Base-by-base conservation (phyloP, 1,284 basidiomycete species). In the Trichosporon sp. region DNA sequence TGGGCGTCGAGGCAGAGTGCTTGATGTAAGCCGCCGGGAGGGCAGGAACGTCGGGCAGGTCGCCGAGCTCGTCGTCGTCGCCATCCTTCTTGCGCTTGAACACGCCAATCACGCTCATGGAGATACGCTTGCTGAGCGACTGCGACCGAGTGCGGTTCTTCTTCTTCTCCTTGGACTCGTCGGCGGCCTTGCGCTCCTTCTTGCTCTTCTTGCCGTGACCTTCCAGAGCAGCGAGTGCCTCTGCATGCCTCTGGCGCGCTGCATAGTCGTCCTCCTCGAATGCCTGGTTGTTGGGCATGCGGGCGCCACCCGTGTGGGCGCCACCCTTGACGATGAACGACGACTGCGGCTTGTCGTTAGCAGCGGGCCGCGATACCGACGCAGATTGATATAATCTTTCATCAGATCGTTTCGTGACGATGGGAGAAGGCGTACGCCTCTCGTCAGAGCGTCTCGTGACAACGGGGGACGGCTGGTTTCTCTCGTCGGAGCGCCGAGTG, bases 101-200 rank as follows among this genome's bases (percentile, higher is more conserved):
- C 14, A 59, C 25, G 23, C 40, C 31, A n/a, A 61, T 46, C 9
- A 58, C 37, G 8, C 56, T 31, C 27, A 67, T 36, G 33, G 65
- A 67, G 14, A 68, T 27, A 19, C 66, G 66, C 59, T 65, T 60
- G 27, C 46, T 16, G 36, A 68, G 59, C 1, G 59, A 52, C 33
- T 31, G 32, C 16, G 60, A 54, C 27, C 60, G 33, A 9, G 27
- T 60, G 56, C 58, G 62, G 40, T 29, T 21, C 33, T 57, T n/a
- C 44, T 57, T 57, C 31, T 61, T 36, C 56, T 59, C 29, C 29
- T 40, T 56, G 13, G 52, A 23, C 21, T 31, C 21, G 27, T 49
- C 40, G 40, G 40, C 23, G 19, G 40, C 8, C 33, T 60, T 33
- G 8, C 31, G 29, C 14, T 34, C 54, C n/a, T 58, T 34, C 40